Conservation (phyloP, 148 eudicot genomes). For the Nyssa sinensis region DNA sequence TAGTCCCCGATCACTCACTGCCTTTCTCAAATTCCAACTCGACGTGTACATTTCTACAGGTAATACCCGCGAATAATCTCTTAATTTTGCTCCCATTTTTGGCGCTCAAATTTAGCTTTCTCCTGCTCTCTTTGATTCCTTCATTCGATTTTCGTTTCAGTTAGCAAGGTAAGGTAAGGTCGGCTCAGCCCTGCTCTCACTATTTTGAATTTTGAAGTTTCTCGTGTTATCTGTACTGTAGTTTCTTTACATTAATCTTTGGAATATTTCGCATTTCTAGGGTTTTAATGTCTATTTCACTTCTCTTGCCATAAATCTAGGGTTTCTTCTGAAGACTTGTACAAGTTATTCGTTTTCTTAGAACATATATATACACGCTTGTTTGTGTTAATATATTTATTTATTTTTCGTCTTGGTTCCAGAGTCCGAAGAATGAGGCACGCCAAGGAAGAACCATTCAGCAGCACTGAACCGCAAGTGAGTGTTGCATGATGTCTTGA, state of each 20-base stretch:
- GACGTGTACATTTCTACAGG: too few species aligned
- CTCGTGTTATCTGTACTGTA: neutral
- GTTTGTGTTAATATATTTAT: neutral
- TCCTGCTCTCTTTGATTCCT: too few species aligned
- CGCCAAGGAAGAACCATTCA: conserved; percentile 15
- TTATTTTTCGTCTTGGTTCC: neutral
- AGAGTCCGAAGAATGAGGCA: conserved; percentile 13
- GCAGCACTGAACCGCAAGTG: conserved; percentile 20
- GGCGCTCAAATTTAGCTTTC: conserved; percentile 1
- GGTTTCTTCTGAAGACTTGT: neutral
- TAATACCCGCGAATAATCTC: too few species aligned
- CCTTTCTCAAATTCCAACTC: conserved; percentile 9
- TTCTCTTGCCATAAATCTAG: conserved; percentile 6
- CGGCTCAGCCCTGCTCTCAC: too few species aligned
- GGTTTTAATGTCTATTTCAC: conserved; percentile 10
- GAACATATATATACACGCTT: neutral
- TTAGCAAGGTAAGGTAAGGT: conserved; percentile 9
- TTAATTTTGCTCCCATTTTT: too few species aligned
- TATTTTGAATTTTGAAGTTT: conserved; percentile 1
- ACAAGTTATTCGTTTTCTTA: neutral
- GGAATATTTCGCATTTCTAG: neutral
- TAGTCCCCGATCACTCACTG: neutral
- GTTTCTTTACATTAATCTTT: neutral
- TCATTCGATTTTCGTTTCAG: neutral
- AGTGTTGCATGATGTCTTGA: neutral